A percentile compares a stretch with the other conserved stretches of the same genome.
Conservation (phyloP, 345 rosid genomes). For the Pistacia atlantica region DNA sequence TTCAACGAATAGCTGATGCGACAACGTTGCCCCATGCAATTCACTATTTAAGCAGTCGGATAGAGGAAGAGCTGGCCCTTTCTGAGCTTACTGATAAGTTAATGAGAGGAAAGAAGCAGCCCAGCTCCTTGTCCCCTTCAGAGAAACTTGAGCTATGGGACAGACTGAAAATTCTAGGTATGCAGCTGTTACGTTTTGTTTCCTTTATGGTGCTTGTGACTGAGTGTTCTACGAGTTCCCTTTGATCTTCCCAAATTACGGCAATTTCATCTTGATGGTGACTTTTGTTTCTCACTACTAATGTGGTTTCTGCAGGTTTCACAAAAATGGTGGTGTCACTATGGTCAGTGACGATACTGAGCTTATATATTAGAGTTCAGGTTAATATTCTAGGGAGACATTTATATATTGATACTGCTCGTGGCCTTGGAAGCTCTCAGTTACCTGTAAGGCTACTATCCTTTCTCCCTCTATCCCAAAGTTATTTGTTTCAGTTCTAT, state of each 20-base stretch:
- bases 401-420: slow-evolving; percentile 88
- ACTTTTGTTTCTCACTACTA: slow-evolving; percentile 16
- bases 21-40: slow-evolving; percentile 86
- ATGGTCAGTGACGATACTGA: slow-evolving; percentile 85
- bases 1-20: slow-evolving; percentile 84
- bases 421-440: slow-evolving; percentile 64
- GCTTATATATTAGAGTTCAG: slow-evolving; percentile 89
- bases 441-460: slow-evolving; percentile 54
- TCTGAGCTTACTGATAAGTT: slow-evolving; percentile 70
- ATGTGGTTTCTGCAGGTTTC: slow-evolving; percentile 63
- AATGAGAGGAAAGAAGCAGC: slow-evolving; percentile 77
- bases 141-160: slow-evolving; percentile 95
- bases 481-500: background rate
- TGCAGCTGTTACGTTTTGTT: slow-evolving; percentile 15
- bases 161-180: slow-evolving; percentile 80
- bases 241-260: background rate
- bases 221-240: background rate
- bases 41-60: slow-evolving; percentile 55
- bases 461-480: background rate
- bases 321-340: slow-evolving; percentile 77
- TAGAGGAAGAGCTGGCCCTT: slow-evolving; percentile 73
- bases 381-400: slow-evolving; percentile 96
- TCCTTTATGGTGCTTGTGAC: slow-evolving; percentile 10
- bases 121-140: slow-evolving; percentile 52
- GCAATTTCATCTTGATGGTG: slow-evolving; percentile 13